Base-by-base conservation (phyloP, 2,329 filamentous ascomycete genomes). In the Rhinocladiella mackenziei region DNA sequence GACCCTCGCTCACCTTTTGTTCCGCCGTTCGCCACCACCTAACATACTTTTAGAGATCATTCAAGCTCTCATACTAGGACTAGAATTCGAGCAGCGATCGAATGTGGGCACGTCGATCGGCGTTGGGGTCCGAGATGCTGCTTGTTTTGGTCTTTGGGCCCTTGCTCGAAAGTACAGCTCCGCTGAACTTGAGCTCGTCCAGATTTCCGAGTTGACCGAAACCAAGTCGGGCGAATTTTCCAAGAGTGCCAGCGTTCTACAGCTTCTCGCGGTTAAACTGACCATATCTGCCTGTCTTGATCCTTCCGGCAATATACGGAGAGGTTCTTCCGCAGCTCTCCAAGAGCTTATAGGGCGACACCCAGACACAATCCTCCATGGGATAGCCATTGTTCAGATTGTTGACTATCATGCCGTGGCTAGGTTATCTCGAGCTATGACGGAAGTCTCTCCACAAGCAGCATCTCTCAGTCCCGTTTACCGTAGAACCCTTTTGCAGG, bases 111-210 rank as follows among this genome's bases (percentile, higher is more conserved):
- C 77, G 9, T 89, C 87, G 2, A 74, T 91, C 8, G 92, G 92
- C 2, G 84, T 86, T 1, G 95, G 94, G 56, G 89, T 98, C 11
- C 80, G 92, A 34, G 92, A 98, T 68, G 91, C 92, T 9, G 88
- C 92, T 2, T 96, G 89, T 62, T 98, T 97, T 62, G 92, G 92
- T 5, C 83, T 97, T 17, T 98, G 92, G 92, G 85, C 89, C 1
- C 65, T 97, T 5, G 87, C 91, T 15, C 78, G 92, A 43, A 83
- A 91, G 42, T 98, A 97, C 58, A 81, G 79, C 1, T 95, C 89
- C 0, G 60, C 71, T 0, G 91, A 97, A 62, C 73, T 97, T 5
- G 71, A 84, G 8, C 71, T 72, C 0, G 3, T 64, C 3, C 29
- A 35, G 7, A 15, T 52, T 3, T 42, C 45, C 19, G 28, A 31